Evolutionary conservation across 371 early-diverging fungal genomes (phyloP), one percentile per base, ranked within the genome.

Genomic region (Zopfochytrium polystomum): DNA sequence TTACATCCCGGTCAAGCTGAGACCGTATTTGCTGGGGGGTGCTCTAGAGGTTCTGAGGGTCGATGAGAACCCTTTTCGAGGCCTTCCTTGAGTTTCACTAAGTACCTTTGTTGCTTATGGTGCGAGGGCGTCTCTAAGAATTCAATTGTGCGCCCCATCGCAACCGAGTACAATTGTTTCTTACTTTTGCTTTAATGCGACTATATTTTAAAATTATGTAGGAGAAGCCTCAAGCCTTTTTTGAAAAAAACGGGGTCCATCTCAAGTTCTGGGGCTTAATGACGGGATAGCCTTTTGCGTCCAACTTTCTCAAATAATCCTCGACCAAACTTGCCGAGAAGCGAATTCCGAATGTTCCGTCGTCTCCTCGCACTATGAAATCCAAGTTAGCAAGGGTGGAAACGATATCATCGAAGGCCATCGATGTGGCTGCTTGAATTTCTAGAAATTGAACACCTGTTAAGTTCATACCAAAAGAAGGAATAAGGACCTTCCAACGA

Each of bases 341-440:
- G 26, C 67, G 52, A 49, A 77, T 58, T 2, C 65, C 66, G 54
- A 69, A 75, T 3, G 67, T 60, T 23, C 69, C 77, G n/a, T 60
- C 26, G 18, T 49, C 67, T 58, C 75, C 65, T 46, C 72, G 67
- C 15, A 43, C 68, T 55, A 99, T 80, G 47, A 98, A 87, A 53
- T 93, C 93, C 68, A 98, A 78, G 52, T 85, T 85, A 65, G 90
- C 87, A 5, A 99, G 74, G 2, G 99, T 99, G 61, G 93, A 91
- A 53, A 99, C 69, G 47, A 98, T 91, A 76, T 99, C 99, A 60
- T 92, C 90, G 2, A 85, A 75, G 0, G 97, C 92, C 66, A 99
- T 92, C 22, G 87, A 83, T 2, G 98, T 96, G 62, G 79, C 72
- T 27, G 84, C 80, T 13, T 91, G 83, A 42, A 97, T 84, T 44